Evolutionary conservation across 306 rosid genomes (phyloP), one percentile per base, ranked within the genome.

Genomic region (Casuarina cunninghamiana): DNA sequence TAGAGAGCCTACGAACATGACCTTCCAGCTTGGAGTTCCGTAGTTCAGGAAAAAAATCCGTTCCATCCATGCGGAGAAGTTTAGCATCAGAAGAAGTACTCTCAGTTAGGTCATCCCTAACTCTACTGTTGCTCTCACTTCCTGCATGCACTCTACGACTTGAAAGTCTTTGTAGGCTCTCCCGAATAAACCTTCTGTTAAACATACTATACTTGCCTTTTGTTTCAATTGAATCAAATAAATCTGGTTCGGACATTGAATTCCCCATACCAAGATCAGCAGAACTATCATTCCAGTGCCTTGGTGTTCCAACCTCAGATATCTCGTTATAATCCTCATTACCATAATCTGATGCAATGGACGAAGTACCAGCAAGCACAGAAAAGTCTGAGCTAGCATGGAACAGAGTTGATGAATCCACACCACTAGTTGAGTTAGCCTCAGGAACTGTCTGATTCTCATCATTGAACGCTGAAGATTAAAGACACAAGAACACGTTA

Each of bases 381-480:
- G 87, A 87, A 61, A 79, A 78, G 83, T 76, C 86, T 65, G 89
- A 85, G 41, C 81, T 79, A 71, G 87, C 78, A 54, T 69, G 93
- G 45, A 79, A 72, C 77, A 73, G 57, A 50, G 50, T 44, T 63
- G 92, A 77, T 17, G 81, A 68, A 84, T 76, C 77, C 55, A 85
- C 62, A 58, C 75, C 91, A 62, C 76, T 74, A 38, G 60, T 77
- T 8, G 87, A 84, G 75, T 80, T 73, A 75, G 55, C 88, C 54
- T 87, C 89, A 43, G 89, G 79, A 71, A 75, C 44, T 79, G 75
- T 80, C 81, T 74, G 90, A 68, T 78, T 75, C 21, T 62, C 87
- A 70, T 86, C 79, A 55, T 87, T 82, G 80, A 90, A 91, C 62
- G 90, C 97, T 94, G 93, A 73, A 90, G 82, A 73, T 41, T 75